Base-by-base conservation (phyloP, 2,329 filamentous ascomycete species). In the Colletotrichum godetiae region DNA sequence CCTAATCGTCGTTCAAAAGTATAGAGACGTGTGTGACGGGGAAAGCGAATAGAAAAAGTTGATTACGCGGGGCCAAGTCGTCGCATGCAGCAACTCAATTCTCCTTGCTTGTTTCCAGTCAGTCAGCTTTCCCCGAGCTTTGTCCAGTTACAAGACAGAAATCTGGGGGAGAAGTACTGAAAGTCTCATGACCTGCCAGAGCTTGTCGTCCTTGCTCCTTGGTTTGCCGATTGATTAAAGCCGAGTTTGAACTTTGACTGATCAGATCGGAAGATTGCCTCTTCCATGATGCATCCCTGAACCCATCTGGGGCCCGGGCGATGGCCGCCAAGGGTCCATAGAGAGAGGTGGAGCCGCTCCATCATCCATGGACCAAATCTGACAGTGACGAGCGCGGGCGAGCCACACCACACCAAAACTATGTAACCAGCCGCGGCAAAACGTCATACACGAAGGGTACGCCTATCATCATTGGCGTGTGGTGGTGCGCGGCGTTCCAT, bases 181-280 rank as follows among this genome's bases (percentile, higher is more conserved):
- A 42, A 61, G 68, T 62, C 57, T 62, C 49, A 68, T 57, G 57
- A 57, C 56, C 31, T 57, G 27, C 55, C 53, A 37, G 37, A 59
- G 55, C 61, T 66, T 37, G 29, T 42, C 31, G 10, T 52, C 31
- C n/a, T 31, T 42, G 27, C 57, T 49, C 57, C 63, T 37, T 72
- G 42, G 42, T 19, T n/a, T 49, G 42, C 42, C 42, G 42, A 49
- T 49, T 49, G 15, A 49, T 65, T 52, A 55, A 69, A 64, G 55
- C 52, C 27, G 66, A 49, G 33, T n/a, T 22, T 46, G 46, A 68
- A 55, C 46, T 53, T 29, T 56, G 66, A 65, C 70, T 69, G 70
- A 73, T 73, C 66, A 56, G 70, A 73, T 73, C 66, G 70, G 67
- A 68, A 53, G 66, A 55, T 69, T 65, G 46, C 70, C 70, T 55